These are phyloP conservation scores for Stemphylium beticola DNA, from an alignment of 2,329 filamentous ascomycete genomes.

Conservation along the genomic window DNA sequence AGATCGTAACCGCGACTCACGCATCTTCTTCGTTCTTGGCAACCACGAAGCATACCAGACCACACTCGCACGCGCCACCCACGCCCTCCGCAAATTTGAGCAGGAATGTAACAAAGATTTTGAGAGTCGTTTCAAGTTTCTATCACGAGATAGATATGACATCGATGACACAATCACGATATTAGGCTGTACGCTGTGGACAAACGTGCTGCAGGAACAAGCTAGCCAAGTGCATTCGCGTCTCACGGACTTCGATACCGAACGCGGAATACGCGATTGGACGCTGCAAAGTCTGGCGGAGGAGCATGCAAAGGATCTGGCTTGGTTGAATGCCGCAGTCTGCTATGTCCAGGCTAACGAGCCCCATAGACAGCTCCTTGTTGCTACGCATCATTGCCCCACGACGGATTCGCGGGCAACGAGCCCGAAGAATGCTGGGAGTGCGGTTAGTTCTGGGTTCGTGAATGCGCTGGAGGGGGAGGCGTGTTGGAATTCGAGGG, in stretches of 20 bases:
- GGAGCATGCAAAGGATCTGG: constrained; percentile 50
- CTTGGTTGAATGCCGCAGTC: constrained; percentile 53
- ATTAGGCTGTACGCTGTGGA: constrained; percentile 29
- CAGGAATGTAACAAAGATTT: constrained; percentile 1
- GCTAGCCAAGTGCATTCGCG: neutral
- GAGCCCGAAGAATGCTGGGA: constrained; percentile 44
- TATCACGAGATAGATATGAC: constrained; percentile 22
- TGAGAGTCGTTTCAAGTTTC: constrained; percentile 22
- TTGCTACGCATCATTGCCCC: constrained; percentile 56
- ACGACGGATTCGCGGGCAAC: constrained; percentile 41
- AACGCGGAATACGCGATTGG: constrained; percentile 44
- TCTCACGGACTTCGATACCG: constrained; percentile 27
- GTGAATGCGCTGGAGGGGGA: constrained; percentile 49
- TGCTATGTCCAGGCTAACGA: constrained; percentile 21
- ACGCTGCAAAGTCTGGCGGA: constrained; percentile 47
- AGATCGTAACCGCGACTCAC: neutral
- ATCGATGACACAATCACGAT: constrained; percentile 19
- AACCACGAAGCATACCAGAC: constrained; percentile 27
- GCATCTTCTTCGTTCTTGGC: constrained; percentile 28
- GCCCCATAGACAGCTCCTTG: constrained; percentile 37
- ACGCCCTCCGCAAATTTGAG: constrained; percentile 19
- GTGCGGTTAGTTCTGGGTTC: constrained; percentile 43
- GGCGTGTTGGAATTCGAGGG: constrained; percentile 43
- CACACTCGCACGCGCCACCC: neutral
- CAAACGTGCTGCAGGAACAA: constrained; percentile 10